phyloP scores from a whole-genome alignment of 2,329 filamentous ascomycete genomes.

The Pseudogymnoascus sp. region DNA sequence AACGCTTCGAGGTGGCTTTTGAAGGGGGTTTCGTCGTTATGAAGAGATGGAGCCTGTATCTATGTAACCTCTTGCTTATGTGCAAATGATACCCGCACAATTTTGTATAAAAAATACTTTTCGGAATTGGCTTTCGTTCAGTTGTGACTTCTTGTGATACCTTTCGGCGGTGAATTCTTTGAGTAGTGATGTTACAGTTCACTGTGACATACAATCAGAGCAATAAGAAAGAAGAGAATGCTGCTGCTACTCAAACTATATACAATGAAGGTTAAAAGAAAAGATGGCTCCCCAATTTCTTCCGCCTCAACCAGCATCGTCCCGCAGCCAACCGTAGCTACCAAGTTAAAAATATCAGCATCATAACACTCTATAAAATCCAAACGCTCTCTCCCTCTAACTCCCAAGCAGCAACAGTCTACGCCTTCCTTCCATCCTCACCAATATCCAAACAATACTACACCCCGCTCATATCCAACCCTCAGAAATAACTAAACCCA shows the following conservation, averaged over 20 bases:
- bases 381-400: neutral
- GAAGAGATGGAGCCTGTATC: neutral
- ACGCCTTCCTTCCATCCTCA: neutral
- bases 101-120: neutral
- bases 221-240: neutral
- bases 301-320: neutral
- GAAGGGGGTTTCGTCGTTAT: neutral
- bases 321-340: neutral
- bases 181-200: neutral
- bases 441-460: neutral
- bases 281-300: too few species aligned
- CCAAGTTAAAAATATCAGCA: neutral
- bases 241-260: neutral
- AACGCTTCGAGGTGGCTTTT: neutral
- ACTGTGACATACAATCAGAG: neutral
- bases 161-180: neutral
- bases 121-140: neutral
- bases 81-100: conserved; percentile 4
- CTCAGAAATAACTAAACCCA: neutral
- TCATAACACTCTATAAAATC: neutral
- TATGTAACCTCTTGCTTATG: conserved; percentile 1
- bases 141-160: neutral
- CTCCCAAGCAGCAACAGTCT: neutral
- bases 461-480: neutral
- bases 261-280: neutral